These are phyloP conservation scores for Manihot esculenta DNA, from an alignment of 441 rosid genomes.

Conservation along the genomic window DNA sequence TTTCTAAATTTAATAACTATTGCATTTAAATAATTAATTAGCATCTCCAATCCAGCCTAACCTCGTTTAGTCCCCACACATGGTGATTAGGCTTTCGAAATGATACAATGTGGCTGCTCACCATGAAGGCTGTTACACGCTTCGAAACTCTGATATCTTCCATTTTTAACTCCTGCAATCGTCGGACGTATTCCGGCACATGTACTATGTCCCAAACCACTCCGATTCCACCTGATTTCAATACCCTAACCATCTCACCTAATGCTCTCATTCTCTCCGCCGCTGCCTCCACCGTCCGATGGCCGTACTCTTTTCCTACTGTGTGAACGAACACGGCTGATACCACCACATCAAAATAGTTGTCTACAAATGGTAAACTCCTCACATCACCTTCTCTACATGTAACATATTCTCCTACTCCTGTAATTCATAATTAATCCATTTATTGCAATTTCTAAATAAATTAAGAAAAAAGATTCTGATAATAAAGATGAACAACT, in stretches of 20 bases:
- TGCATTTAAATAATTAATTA: slow-evolving; percentile 28
- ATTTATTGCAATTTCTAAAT: background rate
- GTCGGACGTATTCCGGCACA: slow-evolving; percentile 76
- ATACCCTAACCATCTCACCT: slow-evolving; percentile 83
- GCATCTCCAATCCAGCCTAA: slow-evolving; percentile 89
- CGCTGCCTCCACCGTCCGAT: slow-evolving; percentile 84
- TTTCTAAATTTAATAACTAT: background rate
- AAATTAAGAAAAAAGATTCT: background rate
- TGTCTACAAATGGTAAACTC: slow-evolving; percentile 86
- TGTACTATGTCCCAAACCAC: slow-evolving; percentile 89
- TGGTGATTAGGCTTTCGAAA: slow-evolving; percentile 78
- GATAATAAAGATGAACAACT: background rate
- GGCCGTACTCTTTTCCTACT: slow-evolving; percentile 88
- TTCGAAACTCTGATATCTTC: slow-evolving; percentile 82
- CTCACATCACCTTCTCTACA: slow-evolving; percentile 88
- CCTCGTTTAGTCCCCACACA: slow-evolving; percentile 53
- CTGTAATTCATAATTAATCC: slow-evolving; percentile 27
- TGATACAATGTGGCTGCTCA: slow-evolving; percentile 81
- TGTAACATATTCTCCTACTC: slow-evolving; percentile 92
- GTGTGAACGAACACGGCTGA: slow-evolving; percentile 89
- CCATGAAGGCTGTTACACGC: slow-evolving; percentile 90
- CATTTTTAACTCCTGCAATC: slow-evolving; percentile 82
- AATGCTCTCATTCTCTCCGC: slow-evolving; percentile 85
- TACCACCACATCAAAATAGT: slow-evolving; percentile 90
- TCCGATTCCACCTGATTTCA: slow-evolving; percentile 77